Evolutionary conservation across 2,329 filamentous ascomycete genomes (phyloP), one percentile per base, ranked within the genome.

Genomic region (Stagonosporopsis tanaceti): DNA sequence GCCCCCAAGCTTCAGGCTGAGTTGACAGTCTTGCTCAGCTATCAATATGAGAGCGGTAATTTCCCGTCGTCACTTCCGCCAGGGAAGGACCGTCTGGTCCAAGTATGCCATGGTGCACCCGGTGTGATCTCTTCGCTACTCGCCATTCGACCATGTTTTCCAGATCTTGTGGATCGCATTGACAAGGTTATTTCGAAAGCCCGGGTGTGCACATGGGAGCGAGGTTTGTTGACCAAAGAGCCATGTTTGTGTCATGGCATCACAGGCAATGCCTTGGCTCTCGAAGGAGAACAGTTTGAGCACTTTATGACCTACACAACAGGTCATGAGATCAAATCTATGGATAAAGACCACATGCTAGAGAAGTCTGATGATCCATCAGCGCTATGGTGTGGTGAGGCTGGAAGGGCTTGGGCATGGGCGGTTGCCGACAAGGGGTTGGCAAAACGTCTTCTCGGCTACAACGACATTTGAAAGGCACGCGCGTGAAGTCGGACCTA

Each of bases 61-160:
- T 90, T 88, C 77, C 85, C 86, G 0, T 82, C 82, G 6, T 84
- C 81, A 44, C 79, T 84, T 9, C 81, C 80, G 59, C 71, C 79
- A 48, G 77, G 82, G 27, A 79, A 77, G 44, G 77, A 80, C 59
- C 75, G 79, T 39, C 76, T 87, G 6, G 82, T 90, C 6, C 87
- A 90, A 67, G 87, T 88, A 73, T 90, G 87, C 66, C 88, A 90
- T 65, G 88, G 88, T 2, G 86, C 85, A 0, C 85, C 88, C 2
- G 88, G 88, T 0, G 82, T 89, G 22, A 76, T 89, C 8, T 76
- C 83, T 30, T 87, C 85, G 6, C 78, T 91, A 8, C 66, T 82
- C 4, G 82, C 84, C 1, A 79, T 90, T 48, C 78, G 79, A 47
- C 78, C 81, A 7, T 79, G 84, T 68, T 89, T 88, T 57, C 83